Base-by-base conservation (phyloP, 1,284 basidiomycete genomes). In the Ceratobasidium sp. region DNA sequence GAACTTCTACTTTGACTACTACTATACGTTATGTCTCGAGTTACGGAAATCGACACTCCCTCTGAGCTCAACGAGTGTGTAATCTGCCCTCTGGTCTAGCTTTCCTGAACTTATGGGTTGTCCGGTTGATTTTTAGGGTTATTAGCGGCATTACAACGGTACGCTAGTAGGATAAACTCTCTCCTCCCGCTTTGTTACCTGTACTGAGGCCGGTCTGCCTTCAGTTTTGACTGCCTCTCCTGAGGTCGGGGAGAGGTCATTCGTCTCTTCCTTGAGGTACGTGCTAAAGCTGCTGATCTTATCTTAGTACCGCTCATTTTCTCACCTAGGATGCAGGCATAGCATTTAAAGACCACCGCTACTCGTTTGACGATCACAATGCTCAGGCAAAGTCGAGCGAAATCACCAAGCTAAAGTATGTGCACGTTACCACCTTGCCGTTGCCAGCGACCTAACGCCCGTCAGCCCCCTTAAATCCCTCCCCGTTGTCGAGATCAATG, bases 311-410 rank as follows among this genome's bases (percentile, higher is more conserved):
- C n/a, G n/a, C n/a, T n/a, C n/a, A n/a, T n/a, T n/a, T n/a, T n/a
- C n/a, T n/a, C n/a, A 18, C 48, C 23, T 55, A 74, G 71, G 71
- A 74, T 54, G 71, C 71, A 8, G 71, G 71, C 23, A 74, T 74
- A 3, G 59, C 71, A 14, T 74, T 74, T 60, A 74, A 74, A 10
- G 71, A 74, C 41, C 33, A 48, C 27, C 71, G 71, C 23, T 52
- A 52, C 16, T 44, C 44, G 18, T 65, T 65, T 48, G 71, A 65
- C 27, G 71, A 64, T 44, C 65, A 74, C 46, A 74, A 74, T 46
- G 46, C n/a, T 3, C n/a, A 65, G 33, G 59, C 65, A 16, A 52
- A 64, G 20, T 52, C 71, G 30, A 60, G 71, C n/a, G 71, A 74
- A 38, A 74, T 74, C n/a, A 41, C 38, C n/a, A 73, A 74, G n/a